These are phyloP conservation scores for Pyrenochaeta sp. DNA, from an alignment of 2,329 filamentous ascomycete genomes.

Conservation along the genomic window DNA sequence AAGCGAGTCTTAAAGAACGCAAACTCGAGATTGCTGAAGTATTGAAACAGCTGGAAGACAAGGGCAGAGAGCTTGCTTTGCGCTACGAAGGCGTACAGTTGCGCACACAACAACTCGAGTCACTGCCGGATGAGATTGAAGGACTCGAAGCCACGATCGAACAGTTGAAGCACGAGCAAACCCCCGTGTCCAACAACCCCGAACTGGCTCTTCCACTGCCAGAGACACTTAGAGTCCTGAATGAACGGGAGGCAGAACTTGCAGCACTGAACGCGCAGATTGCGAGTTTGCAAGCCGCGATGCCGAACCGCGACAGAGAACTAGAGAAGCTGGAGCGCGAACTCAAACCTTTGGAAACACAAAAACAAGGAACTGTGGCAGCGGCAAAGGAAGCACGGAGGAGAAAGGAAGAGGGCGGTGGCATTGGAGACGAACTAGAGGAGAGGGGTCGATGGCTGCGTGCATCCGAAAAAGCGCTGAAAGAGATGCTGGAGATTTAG, in stretches of 20 bases:
- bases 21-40: slow-evolving; percentile 80
- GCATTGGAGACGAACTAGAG: slow-evolving; percentile 75
- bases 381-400: slow-evolving; percentile 75
- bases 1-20: slow-evolving; percentile 77
- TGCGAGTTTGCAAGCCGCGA: slow-evolving; percentile 63
- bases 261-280: slow-evolving; percentile 53
- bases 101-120: slow-evolving; percentile 59
- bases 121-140: slow-evolving; percentile 61
- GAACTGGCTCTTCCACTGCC: slow-evolving; percentile 54
- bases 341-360: slow-evolving; percentile 71
- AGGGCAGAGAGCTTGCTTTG: slow-evolving; percentile 65
- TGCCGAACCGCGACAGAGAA: slow-evolving; percentile 71
- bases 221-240: slow-evolving; percentile 51
- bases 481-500: slow-evolving; percentile 67
- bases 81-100: slow-evolving; percentile 63
- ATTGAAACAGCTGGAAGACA: slow-evolving; percentile 74
- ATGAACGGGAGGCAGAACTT: slow-evolving; percentile 51
- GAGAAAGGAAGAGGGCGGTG: slow-evolving; percentile 69
- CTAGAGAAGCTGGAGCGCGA: slow-evolving; percentile 72
- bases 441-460: slow-evolving; percentile 78
- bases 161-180: slow-evolving; percentile 51
- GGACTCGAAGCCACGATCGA: slow-evolving; percentile 60
- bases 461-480: slow-evolving; percentile 70
- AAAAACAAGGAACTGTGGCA: slow-evolving; percentile 68
- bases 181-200: slow-evolving; percentile 47